Conservation (phyloP, 1,284 basidiomycete genomes). For the Malassezia equina region DNA sequence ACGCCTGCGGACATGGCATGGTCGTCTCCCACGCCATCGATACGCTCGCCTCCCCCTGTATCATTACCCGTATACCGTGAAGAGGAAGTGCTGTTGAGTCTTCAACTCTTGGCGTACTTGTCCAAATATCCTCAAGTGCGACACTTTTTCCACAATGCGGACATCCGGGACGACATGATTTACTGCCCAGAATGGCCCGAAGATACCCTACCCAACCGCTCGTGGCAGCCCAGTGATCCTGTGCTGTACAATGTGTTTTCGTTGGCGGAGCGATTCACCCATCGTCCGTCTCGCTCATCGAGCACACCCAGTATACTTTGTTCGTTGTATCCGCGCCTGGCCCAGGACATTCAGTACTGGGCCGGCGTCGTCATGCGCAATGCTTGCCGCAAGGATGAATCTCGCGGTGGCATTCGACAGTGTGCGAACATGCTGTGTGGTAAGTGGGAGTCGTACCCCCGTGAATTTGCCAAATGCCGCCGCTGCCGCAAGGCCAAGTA, state of each 20-base stretch:
- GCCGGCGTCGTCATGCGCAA: conserved; percentile 98
- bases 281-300: conserved; percentile 66
- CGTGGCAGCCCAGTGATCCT: conserved; percentile 35
- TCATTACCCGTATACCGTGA: conserved; percentile 59
- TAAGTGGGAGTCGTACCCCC: conserved; percentile 80
- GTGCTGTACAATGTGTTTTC: conserved; percentile 62
- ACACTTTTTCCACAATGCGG: conserved; percentile 70
- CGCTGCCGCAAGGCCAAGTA: conserved; percentile 96
- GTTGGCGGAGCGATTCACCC: conserved; percentile 89
- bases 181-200: conserved; percentile 26
- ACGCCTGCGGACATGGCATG: conserved; percentile 12
- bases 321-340: conserved; percentile 54
- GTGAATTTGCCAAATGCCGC: conserved; percentile 94
- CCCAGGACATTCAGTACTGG: conserved; percentile 94
- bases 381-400: conserved; percentile 91
- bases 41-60: background rate
- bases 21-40: background rate
- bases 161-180: conserved; percentile 26
- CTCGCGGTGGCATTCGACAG: conserved; percentile 78
- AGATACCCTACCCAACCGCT: conserved; percentile 28
- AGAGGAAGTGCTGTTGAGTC: conserved; percentile 79
- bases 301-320: conserved; percentile 50
- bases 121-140: conserved; percentile 96
- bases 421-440: conserved; percentile 89
- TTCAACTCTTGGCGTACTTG: conserved; percentile 89